Evolutionary conservation across 148 eudicot species (phyloP).

Genomic region (Talinum fruticosum): DNA sequence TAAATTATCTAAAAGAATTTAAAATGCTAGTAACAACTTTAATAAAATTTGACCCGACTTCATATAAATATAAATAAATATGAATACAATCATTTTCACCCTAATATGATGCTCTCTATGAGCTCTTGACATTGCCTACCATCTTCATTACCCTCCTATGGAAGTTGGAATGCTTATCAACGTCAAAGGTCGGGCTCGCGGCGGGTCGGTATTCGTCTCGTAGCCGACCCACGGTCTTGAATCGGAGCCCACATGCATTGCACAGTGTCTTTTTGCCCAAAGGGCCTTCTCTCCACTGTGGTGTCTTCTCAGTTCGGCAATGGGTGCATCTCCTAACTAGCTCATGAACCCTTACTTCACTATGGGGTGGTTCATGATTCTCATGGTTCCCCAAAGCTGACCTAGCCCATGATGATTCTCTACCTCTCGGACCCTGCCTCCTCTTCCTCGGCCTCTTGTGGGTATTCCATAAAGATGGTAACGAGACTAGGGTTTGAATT

Average conservation of each 20-base stretch:
- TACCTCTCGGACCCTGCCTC: too few species aligned
- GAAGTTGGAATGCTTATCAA: slow-evolving; percentile 20
- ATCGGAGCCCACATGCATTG: slow-evolving; percentile 30
- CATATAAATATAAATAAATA: too few species aligned
- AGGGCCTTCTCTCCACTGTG: slow-evolving; percentile 37
- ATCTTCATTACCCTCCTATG: slow-evolving; percentile 15
- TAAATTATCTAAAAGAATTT: too few species aligned
- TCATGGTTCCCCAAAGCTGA: neutral
- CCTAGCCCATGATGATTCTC: neutral
- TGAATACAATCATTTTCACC: neutral
- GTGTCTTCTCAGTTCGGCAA: slow-evolving; percentile 22
- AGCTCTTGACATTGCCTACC: neutral
- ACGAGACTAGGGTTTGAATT: neutral
- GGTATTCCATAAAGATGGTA: too few species aligned
- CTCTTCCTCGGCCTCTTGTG: neutral
- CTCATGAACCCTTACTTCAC: neutral
- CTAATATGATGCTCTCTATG: neutral
- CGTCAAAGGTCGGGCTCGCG: slow-evolving; percentile 26
- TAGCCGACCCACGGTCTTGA: slow-evolving; percentile 10
- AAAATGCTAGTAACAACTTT: too few species aligned
- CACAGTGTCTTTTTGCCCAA: slow-evolving; percentile 25
- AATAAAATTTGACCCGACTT: too few species aligned
- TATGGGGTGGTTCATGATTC: too few species aligned
- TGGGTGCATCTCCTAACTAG: slow-evolving; percentile 16
- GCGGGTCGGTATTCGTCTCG: slow-evolving; percentile 25